Percentiles rank a stretch among this genome's conserved stretches.
Evolutionary conservation across 495 filamentous ascomycete species (phyloP).

Genomic region (Hypomontagnella monticulosa): DNA sequence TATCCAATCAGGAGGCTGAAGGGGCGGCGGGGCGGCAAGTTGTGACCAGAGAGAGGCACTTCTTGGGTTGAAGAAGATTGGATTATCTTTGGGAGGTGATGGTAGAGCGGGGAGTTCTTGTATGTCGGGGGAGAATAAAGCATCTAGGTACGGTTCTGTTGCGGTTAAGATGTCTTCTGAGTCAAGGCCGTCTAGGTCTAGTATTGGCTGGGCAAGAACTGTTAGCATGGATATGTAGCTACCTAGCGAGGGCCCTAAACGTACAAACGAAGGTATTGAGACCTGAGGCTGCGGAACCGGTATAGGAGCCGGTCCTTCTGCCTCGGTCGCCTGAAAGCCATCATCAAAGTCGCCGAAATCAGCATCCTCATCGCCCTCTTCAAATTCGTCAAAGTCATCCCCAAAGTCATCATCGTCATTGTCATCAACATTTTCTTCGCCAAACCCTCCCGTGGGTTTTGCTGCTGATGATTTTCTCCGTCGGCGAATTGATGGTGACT

Average conservation of each 20-base stretch:
- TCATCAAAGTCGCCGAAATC: slow-evolving; percentile 95
- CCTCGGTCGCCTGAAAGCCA: slow-evolving; percentile 74
- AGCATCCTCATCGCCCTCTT: slow-evolving; percentile 76
- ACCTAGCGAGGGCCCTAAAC: slow-evolving; percentile 47
- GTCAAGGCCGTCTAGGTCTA: slow-evolving; percentile 73
- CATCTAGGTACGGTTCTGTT: slow-evolving; percentile 63
- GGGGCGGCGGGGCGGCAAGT: slow-evolving; percentile 90
- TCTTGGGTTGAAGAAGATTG: slow-evolving; percentile 72
- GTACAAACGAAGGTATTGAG: slow-evolving; percentile 62
- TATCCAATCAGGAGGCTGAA: slow-evolving; percentile 98
- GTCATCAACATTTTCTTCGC: slow-evolving; percentile 52
- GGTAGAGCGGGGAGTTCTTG: slow-evolving; percentile 60
- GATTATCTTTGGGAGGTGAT: slow-evolving; percentile 58
- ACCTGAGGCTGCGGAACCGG: slow-evolving; percentile 58
- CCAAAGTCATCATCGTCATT: slow-evolving; percentile 70
- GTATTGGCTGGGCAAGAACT: slow-evolving; percentile 64
- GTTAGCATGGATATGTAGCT: slow-evolving; percentile 48
- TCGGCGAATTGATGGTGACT: slow-evolving; percentile 36
- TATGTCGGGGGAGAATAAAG: slow-evolving; percentile 65
- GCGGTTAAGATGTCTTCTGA: slow-evolving; percentile 61
- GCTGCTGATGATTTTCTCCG: slow-evolving; percentile 55
- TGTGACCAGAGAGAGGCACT: slow-evolving; percentile 96
- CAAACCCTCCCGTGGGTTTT: slow-evolving; percentile 47
- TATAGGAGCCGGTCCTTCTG: slow-evolving; percentile 55
- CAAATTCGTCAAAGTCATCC: slow-evolving; percentile 97